Percentiles rank a stretch among this genome's conserved stretches.
phyloP scores from a whole-genome alignment of 345 rosid genomes.

The Kandelia obovata region DNA sequence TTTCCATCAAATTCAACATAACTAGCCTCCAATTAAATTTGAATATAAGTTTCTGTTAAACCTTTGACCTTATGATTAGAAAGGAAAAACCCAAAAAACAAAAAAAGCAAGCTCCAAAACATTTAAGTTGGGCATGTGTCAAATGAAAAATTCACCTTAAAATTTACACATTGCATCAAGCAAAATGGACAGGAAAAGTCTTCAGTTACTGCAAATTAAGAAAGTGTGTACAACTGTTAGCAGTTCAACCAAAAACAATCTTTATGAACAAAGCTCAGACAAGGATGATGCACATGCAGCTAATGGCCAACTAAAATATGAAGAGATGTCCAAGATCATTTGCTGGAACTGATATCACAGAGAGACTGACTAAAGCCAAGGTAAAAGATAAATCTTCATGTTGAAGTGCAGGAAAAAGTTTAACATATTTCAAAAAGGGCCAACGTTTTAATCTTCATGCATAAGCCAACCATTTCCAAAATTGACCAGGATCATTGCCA shows the following conservation, averaged over 20 bases:
- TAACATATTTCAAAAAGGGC: not conserved
- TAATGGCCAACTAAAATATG: not conserved
- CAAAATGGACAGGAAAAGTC: constrained; percentile 33
- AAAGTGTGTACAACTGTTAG: not conserved
- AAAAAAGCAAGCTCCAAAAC: not conserved
- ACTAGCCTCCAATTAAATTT: not conserved
- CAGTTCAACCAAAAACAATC: not conserved
- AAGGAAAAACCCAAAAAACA: not conserved
- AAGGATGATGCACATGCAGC: not conserved
- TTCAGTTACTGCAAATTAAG: constrained; percentile 25
- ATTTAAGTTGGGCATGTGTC: not conserved
- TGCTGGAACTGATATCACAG: not conserved
- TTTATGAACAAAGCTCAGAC: no score
- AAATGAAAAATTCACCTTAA: constrained; percentile 18
- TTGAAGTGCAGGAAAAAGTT: not conserved
- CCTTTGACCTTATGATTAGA: not conserved
- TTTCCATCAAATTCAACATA: not conserved
- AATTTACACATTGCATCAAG: constrained; percentile 26
- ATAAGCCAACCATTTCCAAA: no score
- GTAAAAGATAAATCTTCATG: not conserved
- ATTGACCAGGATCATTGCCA: not conserved
- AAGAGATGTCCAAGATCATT: not conserved
- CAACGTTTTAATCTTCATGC: not conserved
- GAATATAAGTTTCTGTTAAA: not conserved
- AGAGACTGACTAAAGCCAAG: not conserved